Conservation (phyloP, 2,329 filamentous ascomycete genomes). For the Colletotrichum neosansevieriae region DNA sequence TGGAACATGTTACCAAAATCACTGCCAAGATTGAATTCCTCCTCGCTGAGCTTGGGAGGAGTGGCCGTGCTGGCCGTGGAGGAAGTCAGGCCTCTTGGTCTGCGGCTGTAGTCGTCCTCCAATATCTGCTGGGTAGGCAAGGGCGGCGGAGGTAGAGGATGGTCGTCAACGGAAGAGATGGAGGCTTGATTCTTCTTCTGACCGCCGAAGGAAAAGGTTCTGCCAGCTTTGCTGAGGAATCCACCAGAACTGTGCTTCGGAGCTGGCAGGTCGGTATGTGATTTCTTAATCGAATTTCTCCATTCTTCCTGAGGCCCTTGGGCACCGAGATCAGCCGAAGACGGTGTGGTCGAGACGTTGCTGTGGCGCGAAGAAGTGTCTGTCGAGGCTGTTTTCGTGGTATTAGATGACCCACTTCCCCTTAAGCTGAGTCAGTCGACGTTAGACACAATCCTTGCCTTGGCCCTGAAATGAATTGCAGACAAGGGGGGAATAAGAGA, state of each 20-base stretch:
- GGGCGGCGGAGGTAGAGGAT: slow-evolving; percentile 52
- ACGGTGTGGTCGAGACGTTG: slow-evolving; percentile 71
- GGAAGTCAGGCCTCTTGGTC: slow-evolving; percentile 64
- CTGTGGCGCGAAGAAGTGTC: slow-evolving; percentile 73
- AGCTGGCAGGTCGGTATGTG: slow-evolving; percentile 53
- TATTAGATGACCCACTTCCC: slow-evolving; percentile 71
- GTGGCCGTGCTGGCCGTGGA: slow-evolving; percentile 68
- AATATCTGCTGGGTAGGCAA: slow-evolving; percentile 50
- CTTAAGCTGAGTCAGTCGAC: slow-evolving; percentile 57
- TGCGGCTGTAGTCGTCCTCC: slow-evolving; percentile 48
- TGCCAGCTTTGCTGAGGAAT: slow-evolving; percentile 67
- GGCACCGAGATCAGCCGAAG: slow-evolving; percentile 61
- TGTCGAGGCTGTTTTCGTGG: slow-evolving; percentile 69
- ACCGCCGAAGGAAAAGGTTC: slow-evolving; percentile 71
- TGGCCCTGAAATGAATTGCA: slow-evolving; percentile 42
- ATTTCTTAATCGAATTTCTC: slow-evolving; percentile 53
- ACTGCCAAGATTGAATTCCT: slow-evolving; percentile 62
- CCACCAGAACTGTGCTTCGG: slow-evolving; percentile 61
- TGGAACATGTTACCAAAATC: slow-evolving; percentile 69
- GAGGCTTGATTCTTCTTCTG: slow-evolving; percentile 62
- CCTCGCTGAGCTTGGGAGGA: slow-evolving; percentile 59
- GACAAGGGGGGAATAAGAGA: slow-evolving; percentile 35
- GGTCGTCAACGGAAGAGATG: slow-evolving; percentile 53
- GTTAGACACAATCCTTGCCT: slow-evolving; percentile 45
- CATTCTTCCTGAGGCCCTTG: slow-evolving; percentile 55